Base-by-base conservation (phyloP, 495 filamentous ascomycete genomes). In the Neurospora sp. region DNA sequence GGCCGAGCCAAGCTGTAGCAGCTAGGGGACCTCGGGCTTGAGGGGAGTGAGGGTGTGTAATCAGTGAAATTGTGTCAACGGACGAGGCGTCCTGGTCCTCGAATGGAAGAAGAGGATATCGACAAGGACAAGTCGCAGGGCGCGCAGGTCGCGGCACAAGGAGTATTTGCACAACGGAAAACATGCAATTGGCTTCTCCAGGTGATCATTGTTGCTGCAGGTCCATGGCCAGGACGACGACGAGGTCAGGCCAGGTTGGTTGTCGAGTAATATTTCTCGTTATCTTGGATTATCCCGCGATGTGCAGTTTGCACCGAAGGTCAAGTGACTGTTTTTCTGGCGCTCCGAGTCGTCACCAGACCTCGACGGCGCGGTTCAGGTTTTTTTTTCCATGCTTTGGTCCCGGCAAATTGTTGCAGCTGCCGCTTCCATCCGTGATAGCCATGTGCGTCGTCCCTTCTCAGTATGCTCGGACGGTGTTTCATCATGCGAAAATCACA, bases 291-390 rank as follows among this genome's bases (percentile, higher is more conserved):
- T 66, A 35, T 18, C 54, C 54, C 27, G 54, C 7, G 54, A 37
- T 35, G 54, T 14, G 54, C 54, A 66, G 54, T 35, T 62, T 62
- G 27, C 27, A 27, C 23, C 35, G 42, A 72, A 62, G 69, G 72
- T 73, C 69, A 73, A 73, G 44, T 73, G 72, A 73, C 72, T 71
- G 35, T 16, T 62, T 35, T 62, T 8, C 12, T 62, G 54, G 54
- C 27, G 54, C 27, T 31, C 54, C 54, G 54, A 62, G 54, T 62
- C 12, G 54, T 62, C 54, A 62, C 54, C 54, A 27, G 54, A 35
- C 54, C 27, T 16, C 27, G 23, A 27, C 12, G 27, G 54, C 27
- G 27, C 54, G 54, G 54, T 62, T 35, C 48, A 62, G 23, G 48
- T 0, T n/a, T 44, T 44, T n/a, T 44, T 44, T 44, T 62, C 27